Evolutionary conservation across 495 filamentous ascomycete genomes (phyloP), one percentile per base, ranked within the genome.

Genomic region (Elasticomyces elasticus): DNA sequence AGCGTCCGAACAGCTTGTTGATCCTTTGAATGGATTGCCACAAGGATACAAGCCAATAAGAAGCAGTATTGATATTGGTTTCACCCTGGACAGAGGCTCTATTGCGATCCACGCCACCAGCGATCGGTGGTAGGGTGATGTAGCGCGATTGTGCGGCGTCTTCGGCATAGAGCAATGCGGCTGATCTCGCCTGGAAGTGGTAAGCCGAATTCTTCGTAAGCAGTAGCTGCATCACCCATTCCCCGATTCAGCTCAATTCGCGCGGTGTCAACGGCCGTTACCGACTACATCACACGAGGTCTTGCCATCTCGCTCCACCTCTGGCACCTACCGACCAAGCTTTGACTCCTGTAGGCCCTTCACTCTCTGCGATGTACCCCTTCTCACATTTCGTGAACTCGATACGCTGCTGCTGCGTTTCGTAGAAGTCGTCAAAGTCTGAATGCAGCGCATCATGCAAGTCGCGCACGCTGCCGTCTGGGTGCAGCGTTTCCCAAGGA

Each of bases 331-430:
- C 48, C 2, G 11, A 23, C 38, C 22, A 49, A 23, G n/a, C 41
- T 17, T 41, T 13, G n/a, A 23, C 17, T 5, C 56, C 23, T 20
- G 30, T 31, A 54, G 79, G 77, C 0, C 82, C 82, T 60, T 85
- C 82, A 0, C 78, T 75, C 44, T 78, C 79, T 0, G 78, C 31
- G 12, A 85, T 67, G 48, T 83, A 81, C 9, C 82, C 82, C 31
- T 64, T 49, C 64, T 81, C 82, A 56, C 82, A 85, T 31, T 75
- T 72, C 35, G 71, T 66, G 31, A 51, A 51, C 28, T 27, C 1
- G 4, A 51, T 24, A 2, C 49, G 49, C 31, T 51, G 22, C 31
- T 51, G 49, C 35, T 51, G 19, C 4, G n/a, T 19, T 17, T 49
- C 45, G 27, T 86, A 85, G 52, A 84, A 84, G 0, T 59, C 33